Evolutionary conservation across 257 asterid genomes (phyloP).

Genomic region (Przewalskia tangutica): DNA sequence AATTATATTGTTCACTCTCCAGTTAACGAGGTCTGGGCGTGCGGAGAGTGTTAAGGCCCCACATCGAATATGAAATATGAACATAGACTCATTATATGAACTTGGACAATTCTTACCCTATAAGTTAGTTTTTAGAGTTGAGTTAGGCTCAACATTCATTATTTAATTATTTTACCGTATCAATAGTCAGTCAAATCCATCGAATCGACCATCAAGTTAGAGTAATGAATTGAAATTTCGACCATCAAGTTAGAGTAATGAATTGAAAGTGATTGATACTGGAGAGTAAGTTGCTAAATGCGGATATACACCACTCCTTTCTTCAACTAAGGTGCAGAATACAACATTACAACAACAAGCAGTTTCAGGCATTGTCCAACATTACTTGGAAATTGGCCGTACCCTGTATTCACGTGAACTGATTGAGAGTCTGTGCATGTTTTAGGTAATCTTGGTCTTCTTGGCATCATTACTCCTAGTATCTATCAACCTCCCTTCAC

Average conservation of each 20-base stretch:
- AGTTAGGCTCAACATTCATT: no score
- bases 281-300: neutral
- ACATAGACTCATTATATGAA: no score
- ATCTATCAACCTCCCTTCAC: neutral
- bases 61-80: no score
- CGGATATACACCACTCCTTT: neutral
- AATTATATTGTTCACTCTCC: no score
- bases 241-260: neutral
- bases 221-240: neutral
- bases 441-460: conserved; percentile 11
- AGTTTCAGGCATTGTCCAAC: conserved; percentile 13
- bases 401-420: conserved; percentile 35
- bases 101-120: no score
- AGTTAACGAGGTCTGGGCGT: no score
- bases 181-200: conserved; percentile 16
- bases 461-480: conserved; percentile 21
- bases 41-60: no score
- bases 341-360: conserved; percentile 2
- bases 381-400: conserved; percentile 16
- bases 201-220: neutral
- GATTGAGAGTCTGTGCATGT: conserved; percentile 1
- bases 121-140: no score
- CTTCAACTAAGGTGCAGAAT: neutral
- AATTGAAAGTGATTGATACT: neutral
- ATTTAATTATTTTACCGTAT: neutral